Evolutionary conservation across 345 rosid species (phyloP), one percentile per base, ranked within the genome.

Genomic region (Bretschneidera sinensis): DNA sequence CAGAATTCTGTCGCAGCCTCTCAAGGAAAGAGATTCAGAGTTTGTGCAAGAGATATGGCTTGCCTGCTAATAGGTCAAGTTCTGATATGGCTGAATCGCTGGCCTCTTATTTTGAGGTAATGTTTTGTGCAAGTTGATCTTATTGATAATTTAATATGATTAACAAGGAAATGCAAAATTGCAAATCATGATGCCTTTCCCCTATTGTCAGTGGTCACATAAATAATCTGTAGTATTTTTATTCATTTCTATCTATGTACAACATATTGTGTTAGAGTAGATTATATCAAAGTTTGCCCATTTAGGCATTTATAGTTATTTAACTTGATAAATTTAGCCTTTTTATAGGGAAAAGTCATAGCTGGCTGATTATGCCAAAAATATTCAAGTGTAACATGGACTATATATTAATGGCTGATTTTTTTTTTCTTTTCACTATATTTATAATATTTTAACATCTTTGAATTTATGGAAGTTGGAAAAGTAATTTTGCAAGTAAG

Each of bases 11-110:
- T 62, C 60, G 59, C 14, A 65, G 69, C 15, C 84, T 76, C 65
- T 72, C 97, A 13, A 71, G 94, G 77, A 87, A 79, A 80, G 89
- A 86, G 71, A 91, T 89, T 63, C 89, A 85, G 55, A 78, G 75
- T 74, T 60, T 85, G 64, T 86, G 97, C 76, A 86, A 83, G 79
- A 77, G 68, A 55, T 80, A 72, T 73, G 79, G 83, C 51, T 74
- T 89, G 69, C 97, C 95, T 23, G 85, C 95, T 17, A 80, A 83
- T 70, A 83, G 75, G 72, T 83, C 95, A 10, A 87, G 75, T 48
- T 72, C 68, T 0, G 85, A 85, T 53, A 78, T 89, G 88, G 89
- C 82, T 52, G 75, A 74, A 66, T 79, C 78, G 22, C 65, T 89
- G 52, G 72, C 75, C 64, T 78, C 78, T 68, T 76, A 35, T 63